Evolutionary conservation across 2,329 filamentous ascomycete genomes (phyloP).

Genomic region (Zymoseptoria passerinii): DNA sequence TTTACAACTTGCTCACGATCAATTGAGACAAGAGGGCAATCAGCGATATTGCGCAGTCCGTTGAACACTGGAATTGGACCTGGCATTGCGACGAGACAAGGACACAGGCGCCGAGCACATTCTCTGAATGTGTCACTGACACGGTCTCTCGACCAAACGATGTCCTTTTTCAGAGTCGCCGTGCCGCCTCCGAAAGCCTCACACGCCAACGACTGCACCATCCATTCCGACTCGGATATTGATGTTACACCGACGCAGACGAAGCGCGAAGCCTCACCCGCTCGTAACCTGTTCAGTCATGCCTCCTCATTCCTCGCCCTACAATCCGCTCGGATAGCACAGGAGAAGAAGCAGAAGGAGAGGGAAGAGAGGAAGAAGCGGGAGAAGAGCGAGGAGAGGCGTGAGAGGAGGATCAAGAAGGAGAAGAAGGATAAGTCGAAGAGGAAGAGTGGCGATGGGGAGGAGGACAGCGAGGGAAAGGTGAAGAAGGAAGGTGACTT

Average conservation of each 20-base stretch:
- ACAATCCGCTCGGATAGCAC: constrained; percentile 10
- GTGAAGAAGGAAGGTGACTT: constrained; percentile 3
- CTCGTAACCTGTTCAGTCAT: constrained; percentile 36
- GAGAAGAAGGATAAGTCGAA: constrained; percentile 22
- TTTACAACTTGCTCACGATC: background rate
- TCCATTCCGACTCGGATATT: background rate
- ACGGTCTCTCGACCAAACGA: background rate
- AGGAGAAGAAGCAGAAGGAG: constrained; percentile 23
- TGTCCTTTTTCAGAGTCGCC: background rate
- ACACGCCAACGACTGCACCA: background rate
- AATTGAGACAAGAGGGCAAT: background rate
- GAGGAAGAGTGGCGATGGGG: constrained; percentile 20
- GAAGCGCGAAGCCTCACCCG: constrained; percentile 11
- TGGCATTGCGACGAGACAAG: background rate
- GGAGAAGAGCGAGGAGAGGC: constrained; percentile 23
- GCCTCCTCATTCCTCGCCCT: constrained; percentile 32
- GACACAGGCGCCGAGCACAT: background rate
- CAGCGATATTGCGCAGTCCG: background rate
- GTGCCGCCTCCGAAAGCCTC: background rate
- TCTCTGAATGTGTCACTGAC: no score
- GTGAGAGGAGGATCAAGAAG: constrained; percentile 19
- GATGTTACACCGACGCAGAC: background rate
- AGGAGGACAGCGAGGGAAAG: background rate
- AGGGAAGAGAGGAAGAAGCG: constrained; percentile 21
- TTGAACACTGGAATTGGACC: background rate